Conservation (phyloP, 2,329 filamentous ascomycete species). For the Cercospora brassicicola region DNA sequence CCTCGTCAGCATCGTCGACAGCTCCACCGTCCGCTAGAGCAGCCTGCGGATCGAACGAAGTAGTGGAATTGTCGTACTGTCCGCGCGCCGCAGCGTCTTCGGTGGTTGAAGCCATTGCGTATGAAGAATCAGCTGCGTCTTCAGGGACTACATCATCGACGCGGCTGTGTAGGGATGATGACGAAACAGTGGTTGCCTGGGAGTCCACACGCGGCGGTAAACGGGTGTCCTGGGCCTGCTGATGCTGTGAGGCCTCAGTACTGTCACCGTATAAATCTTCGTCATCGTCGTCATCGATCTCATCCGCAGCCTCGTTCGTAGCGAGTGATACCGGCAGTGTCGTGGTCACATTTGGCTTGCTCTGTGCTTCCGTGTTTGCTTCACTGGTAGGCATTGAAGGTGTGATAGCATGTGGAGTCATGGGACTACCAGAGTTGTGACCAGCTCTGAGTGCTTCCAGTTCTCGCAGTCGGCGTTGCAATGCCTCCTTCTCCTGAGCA, state of each 20-base stretch:
- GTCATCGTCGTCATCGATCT: constrained; percentile 21
- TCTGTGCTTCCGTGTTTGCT: not conserved
- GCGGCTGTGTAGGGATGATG: not conserved
- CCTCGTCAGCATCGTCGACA: constrained; percentile 4
- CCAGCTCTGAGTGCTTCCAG: constrained; percentile 13
- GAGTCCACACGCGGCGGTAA: not conserved
- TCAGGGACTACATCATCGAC: not conserved
- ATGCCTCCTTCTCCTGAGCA: constrained; percentile 18
- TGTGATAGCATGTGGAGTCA: not conserved
- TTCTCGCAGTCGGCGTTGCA: constrained; percentile 15
- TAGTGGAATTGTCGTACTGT: not conserved
- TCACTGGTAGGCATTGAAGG: not conserved
- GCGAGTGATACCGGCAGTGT: not conserved
- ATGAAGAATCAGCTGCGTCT: constrained; percentile 1
- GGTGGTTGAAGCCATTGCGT: constrained; percentile 2
- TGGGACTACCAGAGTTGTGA: constrained; percentile 7
- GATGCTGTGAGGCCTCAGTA: not conserved
- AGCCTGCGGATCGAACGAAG: not conserved
- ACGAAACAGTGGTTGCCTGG: constrained; percentile 5
- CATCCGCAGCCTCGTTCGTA: constrained; percentile 4
- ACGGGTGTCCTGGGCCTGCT: not conserved
- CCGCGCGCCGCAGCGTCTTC: not conserved
- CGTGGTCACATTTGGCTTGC: not conserved
- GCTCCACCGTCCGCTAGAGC: not conserved
- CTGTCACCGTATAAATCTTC: constrained; percentile 18